phyloP scores from a whole-genome alignment of 345 rosid genomes.

The Boechera divaricarpa region DNA sequence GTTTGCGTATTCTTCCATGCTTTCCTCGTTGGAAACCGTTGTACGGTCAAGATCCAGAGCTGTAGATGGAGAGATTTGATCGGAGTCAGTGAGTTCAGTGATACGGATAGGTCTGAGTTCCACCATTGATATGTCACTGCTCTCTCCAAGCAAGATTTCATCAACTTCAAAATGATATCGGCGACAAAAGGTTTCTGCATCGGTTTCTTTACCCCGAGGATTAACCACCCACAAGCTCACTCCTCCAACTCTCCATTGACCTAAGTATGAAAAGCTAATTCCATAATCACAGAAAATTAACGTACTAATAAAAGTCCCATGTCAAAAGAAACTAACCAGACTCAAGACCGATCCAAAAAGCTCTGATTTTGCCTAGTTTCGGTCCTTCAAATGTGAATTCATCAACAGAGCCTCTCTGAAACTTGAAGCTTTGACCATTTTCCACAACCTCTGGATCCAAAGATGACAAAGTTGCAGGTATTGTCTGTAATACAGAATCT shows the following conservation, averaged over 20 bases:
- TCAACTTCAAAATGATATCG: slow-evolving; percentile 67
- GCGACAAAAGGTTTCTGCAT: slow-evolving; percentile 38
- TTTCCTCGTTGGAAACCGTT: slow-evolving; percentile 60
- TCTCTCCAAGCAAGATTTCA: slow-evolving; percentile 77
- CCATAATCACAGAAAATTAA: background rate
- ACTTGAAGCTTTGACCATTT: slow-evolving; percentile 51
- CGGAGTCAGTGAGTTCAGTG: slow-evolving; percentile 51
- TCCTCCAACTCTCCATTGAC: slow-evolving; percentile 89
- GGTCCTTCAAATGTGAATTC: slow-evolving; percentile 75
- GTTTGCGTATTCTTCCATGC: slow-evolving; percentile 84
- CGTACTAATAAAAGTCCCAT: background rate
- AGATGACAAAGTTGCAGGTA: slow-evolving; percentile 58
- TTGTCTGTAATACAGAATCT: slow-evolving; percentile 68
- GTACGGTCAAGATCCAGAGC: slow-evolving; percentile 29
- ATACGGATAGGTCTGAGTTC: slow-evolving; percentile 63
- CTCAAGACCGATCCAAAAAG: slow-evolving; percentile 81
- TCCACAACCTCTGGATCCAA: slow-evolving; percentile 35
- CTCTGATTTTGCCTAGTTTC: slow-evolving; percentile 55
- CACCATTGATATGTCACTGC: slow-evolving; percentile 64
- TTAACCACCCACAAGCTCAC: slow-evolving; percentile 49
- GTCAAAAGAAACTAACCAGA: slow-evolving; percentile 63
- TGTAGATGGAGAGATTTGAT: slow-evolving; percentile 40
- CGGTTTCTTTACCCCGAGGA: slow-evolving; percentile 38
- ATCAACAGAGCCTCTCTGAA: slow-evolving; percentile 80
- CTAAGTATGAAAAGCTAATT: slow-evolving; percentile 50